phyloP scores from a whole-genome alignment of 2,329 filamentous ascomycete genomes.

The Dactylellina cionopaga region DNA sequence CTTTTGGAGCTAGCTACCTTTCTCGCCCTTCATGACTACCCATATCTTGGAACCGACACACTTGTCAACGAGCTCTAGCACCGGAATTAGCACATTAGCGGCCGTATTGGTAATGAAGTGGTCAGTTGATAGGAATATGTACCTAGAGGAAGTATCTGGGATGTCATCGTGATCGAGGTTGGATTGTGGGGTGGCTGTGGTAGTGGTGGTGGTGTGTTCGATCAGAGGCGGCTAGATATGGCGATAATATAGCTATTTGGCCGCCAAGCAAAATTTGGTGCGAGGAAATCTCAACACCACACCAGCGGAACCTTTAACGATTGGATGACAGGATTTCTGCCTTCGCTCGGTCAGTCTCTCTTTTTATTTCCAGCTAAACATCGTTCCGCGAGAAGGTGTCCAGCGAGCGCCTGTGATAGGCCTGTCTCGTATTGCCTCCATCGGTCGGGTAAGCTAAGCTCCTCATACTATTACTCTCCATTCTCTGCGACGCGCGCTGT shows the following conservation, averaged over 20 bases:
- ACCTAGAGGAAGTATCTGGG: conserved; percentile 79
- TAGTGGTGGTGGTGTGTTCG: conserved; percentile 13
- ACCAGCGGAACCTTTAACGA: background rate
- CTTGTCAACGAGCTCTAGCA: conserved; percentile 93
- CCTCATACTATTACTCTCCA: too few species aligned
- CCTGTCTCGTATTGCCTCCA: background rate
- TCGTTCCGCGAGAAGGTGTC: too few species aligned
- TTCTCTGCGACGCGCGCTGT: too few species aligned
- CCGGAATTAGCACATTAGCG: background rate
- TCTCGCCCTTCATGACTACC: conserved; percentile 99
- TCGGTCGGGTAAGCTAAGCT: too few species aligned
- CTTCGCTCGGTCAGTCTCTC: background rate
- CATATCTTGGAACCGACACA: conserved; percentile 97
- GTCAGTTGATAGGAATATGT: conserved; percentile 20
- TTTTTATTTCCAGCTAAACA: too few species aligned
- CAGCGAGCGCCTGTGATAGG: background rate
- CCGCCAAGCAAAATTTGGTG: conserved; percentile 31
- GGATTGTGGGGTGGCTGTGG: conserved; percentile 14
- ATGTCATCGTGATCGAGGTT: conserved; percentile 68
- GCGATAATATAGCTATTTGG: background rate
- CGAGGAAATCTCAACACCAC: conserved; percentile 20
- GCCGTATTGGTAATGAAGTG: conserved; percentile 41
- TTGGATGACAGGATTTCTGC: background rate
- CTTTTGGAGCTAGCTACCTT: too few species aligned
- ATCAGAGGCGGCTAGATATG: conserved; percentile 9